Evolutionary conservation across 2,329 filamentous ascomycete genomes (phyloP).

Genomic region (Phoma sp.): DNA sequence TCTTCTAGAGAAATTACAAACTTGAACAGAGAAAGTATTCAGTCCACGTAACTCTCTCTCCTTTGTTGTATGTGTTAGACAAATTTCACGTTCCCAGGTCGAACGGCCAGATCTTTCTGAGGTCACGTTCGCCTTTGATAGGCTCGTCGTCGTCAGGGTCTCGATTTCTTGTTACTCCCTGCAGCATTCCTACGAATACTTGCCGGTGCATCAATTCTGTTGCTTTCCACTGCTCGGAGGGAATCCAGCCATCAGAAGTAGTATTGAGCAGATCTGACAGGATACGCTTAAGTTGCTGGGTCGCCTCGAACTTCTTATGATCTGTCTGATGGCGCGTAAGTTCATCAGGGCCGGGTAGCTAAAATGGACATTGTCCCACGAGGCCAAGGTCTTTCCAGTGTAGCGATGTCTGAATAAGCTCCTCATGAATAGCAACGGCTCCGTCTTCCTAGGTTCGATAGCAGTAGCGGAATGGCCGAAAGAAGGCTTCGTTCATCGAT

Average conservation of each 20-base stretch:
- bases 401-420: neutral
- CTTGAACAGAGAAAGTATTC: too few relatives aligned
- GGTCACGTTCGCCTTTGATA: constrained; percentile 40
- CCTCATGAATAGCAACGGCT: constrained; percentile 26
- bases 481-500: constrained; percentile 45
- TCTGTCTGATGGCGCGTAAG: neutral
- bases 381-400: neutral
- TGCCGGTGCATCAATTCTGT: constrained; percentile 33
- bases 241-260: neutral
- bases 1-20: too few relatives aligned
- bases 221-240: neutral
- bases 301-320: neutral
- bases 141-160: constrained; percentile 43
- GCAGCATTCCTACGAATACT: constrained; percentile 41
- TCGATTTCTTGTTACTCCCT: constrained; percentile 38
- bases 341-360: neutral
- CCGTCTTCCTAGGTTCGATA: constrained; percentile 52
- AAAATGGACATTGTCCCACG: neutral
- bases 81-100: constrained; percentile 17
- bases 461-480: constrained; percentile 51
- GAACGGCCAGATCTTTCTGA: constrained; percentile 48
- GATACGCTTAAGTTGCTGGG: neutral
- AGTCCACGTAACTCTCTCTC: too few relatives aligned
- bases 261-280: neutral
- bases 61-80: too few relatives aligned